Conservation (phyloP, 306 rosid genomes). For the Nissolia schottii region DNA sequence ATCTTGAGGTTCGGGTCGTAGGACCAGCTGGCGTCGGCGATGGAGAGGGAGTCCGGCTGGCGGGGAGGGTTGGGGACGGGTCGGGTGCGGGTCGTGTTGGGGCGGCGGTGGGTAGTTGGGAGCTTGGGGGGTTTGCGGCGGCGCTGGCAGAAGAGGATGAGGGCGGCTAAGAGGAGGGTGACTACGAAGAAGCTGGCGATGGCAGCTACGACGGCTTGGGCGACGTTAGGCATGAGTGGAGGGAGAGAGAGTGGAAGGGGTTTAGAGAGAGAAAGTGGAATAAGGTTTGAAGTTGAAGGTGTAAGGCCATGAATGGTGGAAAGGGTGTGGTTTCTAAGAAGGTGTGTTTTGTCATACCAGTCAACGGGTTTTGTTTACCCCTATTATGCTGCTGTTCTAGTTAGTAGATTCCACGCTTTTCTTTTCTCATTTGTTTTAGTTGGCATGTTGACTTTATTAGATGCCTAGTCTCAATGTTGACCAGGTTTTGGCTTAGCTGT, state of each 20-base stretch:
- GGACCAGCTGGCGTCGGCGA: slow-evolving; percentile 59
- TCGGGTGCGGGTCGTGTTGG: not conserved
- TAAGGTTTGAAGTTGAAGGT: not conserved
- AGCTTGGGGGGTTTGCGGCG: slow-evolving; percentile 20
- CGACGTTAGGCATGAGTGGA: not conserved
- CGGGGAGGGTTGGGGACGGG: not conserved
- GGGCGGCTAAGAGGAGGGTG: slow-evolving; percentile 30
- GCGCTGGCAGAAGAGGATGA: slow-evolving; percentile 35
- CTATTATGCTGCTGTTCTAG: no score
- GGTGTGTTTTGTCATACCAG: not conserved
- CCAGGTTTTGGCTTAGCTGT: no score
- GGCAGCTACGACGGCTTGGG: slow-evolving; percentile 41
- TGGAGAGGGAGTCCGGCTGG: slow-evolving; percentile 3
- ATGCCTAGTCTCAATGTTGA: no score
- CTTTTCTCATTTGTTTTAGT: no score
- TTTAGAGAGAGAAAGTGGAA: no score
- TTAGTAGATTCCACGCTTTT: not conserved
- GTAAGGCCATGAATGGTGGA: not conserved
- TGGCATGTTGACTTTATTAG: no score
- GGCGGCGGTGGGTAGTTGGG: not conserved
- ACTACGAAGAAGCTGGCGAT: slow-evolving; percentile 48
- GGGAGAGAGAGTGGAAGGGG: not conserved
- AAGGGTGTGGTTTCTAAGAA: not conserved
- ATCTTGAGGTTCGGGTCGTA: slow-evolving; percentile 58
- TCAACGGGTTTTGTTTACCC: not conserved